Evolutionary conservation across 768 basidiomycete genomes (phyloP).

Genomic region (Tricholoma matsutake): DNA sequence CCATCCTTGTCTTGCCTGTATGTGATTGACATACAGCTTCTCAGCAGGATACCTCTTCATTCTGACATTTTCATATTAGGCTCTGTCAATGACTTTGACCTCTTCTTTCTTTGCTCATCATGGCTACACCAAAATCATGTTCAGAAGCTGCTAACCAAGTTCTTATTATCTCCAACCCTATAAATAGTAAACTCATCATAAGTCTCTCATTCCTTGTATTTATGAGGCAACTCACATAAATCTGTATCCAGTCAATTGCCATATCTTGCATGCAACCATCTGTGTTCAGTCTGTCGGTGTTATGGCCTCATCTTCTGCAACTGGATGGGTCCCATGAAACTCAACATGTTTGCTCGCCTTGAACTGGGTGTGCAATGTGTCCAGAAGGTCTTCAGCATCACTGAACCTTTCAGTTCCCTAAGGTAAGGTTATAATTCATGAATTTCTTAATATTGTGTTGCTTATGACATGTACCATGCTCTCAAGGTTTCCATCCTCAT

Average conservation of each 20-base stretch:
- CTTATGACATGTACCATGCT: not conserved
- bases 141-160: slow-evolving; percentile 16
- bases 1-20: not conserved
- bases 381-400: not conserved
- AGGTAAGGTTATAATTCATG: not conserved
- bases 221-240: slow-evolving; percentile 21
- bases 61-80: slow-evolving; percentile 17
- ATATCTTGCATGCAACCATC: slow-evolving; percentile 14
- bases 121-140: slow-evolving; percentile 27
- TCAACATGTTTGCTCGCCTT: not conserved
- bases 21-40: slow-evolving; percentile 1
- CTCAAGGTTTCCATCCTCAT: not conserved
- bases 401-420: not conserved
- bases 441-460: not conserved
- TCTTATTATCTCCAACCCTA: slow-evolving; percentile 20
- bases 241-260: slow-evolving; percentile 21
- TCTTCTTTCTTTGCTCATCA: slow-evolving; percentile 20
- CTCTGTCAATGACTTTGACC: slow-evolving; percentile 14
- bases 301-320: slow-evolving; percentile 1
- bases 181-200: not conserved
- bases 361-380: not conserved
- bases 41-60: slow-evolving; percentile 26
- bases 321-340: not conserved
- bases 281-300: not conserved
- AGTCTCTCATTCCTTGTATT: slow-evolving; percentile 5